Base-by-base conservation (phyloP, 2,329 filamentous ascomycete species). In the Davidsoniella neocaledoniae region DNA sequence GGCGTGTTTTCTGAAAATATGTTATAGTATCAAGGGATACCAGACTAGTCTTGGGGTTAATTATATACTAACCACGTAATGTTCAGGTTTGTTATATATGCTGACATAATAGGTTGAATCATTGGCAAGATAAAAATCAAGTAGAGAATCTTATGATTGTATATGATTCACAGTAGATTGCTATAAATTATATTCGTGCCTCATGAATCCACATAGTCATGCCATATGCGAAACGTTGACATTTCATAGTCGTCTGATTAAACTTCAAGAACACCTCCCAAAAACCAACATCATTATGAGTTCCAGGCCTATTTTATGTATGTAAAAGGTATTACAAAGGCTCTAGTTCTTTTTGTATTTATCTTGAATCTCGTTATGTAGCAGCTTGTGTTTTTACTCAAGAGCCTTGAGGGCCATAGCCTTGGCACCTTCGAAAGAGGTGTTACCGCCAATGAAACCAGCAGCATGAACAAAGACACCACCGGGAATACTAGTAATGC, bases 391-490 rank as follows among this genome's bases (percentile, higher is more conserved):
- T 33, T 48, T 40, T 41, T 45, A 23, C 43, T 52, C 75, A 55
- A 86, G 67, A 2, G 83, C 82, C 71, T 83, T 86, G 63, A 73
- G 67, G 4, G 88, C 87, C 86, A 96, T 94, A 52, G 79, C 77
- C 62, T 86, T 74, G 23, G 79, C 88, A 26, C 91, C 91, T 54
- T 94, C 86, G 59, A 84, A 91, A 0, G 83, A 93, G 72, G 84
- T 82, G 66, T 95, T 93, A 2, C 91, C 91, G 16, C 91, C 91
- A 61, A 96, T 96, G 67, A 98, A 98, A 25, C 91, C 91, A 48
- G 83, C 81, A 3, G 88, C 88, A 63, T 98, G 91, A 26, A 95
- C 83, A 63, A 98, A 98, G 25, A 98, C 81, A 55, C 85, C 81
- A 5, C 88, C 86, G 4, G 70, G 68, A 25, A 86, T 70, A 36